These are phyloP conservation scores for Ganoderma leucocontextum DNA, from an alignment of 1,284 basidiomycete species.

Conservation along the genomic window DNA sequence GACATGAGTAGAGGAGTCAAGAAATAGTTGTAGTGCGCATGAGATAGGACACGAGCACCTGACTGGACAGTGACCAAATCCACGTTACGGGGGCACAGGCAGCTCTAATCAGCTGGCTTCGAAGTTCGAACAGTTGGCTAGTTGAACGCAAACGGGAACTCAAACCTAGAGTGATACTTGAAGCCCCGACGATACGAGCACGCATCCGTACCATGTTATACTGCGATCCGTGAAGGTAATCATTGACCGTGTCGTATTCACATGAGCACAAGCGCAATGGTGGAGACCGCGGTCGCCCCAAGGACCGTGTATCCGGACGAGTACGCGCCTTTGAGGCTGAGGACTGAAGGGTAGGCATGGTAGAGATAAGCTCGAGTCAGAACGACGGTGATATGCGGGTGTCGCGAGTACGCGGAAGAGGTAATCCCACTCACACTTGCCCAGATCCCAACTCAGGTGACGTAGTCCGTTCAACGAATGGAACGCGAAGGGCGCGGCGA, in stretches of 20 bases:
- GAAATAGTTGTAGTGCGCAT: no score
- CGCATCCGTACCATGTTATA: not conserved
- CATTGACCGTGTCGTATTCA: constrained; percentile 26
- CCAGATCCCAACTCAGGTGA: constrained; percentile 92
- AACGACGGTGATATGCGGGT: not conserved
- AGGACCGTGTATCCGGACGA: constrained; percentile 84
- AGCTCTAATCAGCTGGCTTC: not conserved
- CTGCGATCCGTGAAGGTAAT: not conserved
- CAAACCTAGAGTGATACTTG: not conserved
- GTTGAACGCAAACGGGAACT: not conserved
- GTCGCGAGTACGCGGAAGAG: not conserved
- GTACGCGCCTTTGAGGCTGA: constrained; percentile 84
- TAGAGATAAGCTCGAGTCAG: not conserved
- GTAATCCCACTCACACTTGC: constrained; percentile 75
- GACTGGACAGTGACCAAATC: no score
- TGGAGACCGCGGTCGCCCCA: constrained; percentile 81
- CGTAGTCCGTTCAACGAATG: constrained; percentile 92
- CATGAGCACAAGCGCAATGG: constrained; percentile 56
- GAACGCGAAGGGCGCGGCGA: constrained; percentile 89
- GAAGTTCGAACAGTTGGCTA: not conserved
- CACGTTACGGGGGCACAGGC: not conserved
- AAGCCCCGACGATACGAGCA: not conserved
- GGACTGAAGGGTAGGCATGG: constrained; percentile 55
- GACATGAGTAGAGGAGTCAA: no score
- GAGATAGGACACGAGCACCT: no score